Percentiles rank a stretch among this genome's conserved stretches.
Conservation (phyloP, 2,329 filamentous ascomycete genomes). For the Fusarium brachygibbosum region DNA sequence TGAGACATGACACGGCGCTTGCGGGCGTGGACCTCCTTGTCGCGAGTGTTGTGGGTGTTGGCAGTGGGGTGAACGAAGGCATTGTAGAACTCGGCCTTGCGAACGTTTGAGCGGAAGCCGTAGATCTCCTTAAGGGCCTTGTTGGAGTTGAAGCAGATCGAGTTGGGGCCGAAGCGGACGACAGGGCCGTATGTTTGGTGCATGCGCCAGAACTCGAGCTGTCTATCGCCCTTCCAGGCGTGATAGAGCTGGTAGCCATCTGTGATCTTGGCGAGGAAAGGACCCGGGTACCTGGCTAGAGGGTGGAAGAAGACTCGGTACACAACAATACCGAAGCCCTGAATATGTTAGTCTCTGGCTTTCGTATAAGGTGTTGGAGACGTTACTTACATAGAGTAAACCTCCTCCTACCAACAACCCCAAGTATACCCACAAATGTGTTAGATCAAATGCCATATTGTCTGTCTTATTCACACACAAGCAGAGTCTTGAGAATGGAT, state of each 20-base stretch:
- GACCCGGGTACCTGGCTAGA: conserved; percentile 74
- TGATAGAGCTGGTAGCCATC: conserved; percentile 77
- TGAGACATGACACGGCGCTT: conserved; percentile 80
- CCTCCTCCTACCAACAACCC: conserved; percentile 54
- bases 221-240: conserved; percentile 79
- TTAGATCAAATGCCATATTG: conserved; percentile 50
- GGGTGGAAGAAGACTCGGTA: conserved; percentile 75
- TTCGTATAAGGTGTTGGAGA: background rate
- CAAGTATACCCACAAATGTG: conserved; percentile 59
- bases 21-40: conserved; percentile 76
- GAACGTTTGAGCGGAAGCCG: conserved; percentile 72
- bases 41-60: conserved; percentile 80
- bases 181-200: conserved; percentile 80
- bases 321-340: conserved; percentile 60
- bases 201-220: conserved; percentile 77
- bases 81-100: conserved; percentile 80
- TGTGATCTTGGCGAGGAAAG: conserved; percentile 73
- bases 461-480: conserved; percentile 14
- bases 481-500: conserved; percentile 11
- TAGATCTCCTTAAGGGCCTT: conserved; percentile 76
- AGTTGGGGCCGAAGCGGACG: conserved; percentile 84
- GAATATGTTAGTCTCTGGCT: conserved; percentile 8
- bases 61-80: conserved; percentile 78
- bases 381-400: conserved; percentile 58
- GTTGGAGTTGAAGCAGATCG: conserved; percentile 81